A percentile compares a stretch with the other conserved stretches of the same genome.
Conservation (phyloP, 148 eudicot genomes). For the Vaccinium vitisidaea region DNA sequence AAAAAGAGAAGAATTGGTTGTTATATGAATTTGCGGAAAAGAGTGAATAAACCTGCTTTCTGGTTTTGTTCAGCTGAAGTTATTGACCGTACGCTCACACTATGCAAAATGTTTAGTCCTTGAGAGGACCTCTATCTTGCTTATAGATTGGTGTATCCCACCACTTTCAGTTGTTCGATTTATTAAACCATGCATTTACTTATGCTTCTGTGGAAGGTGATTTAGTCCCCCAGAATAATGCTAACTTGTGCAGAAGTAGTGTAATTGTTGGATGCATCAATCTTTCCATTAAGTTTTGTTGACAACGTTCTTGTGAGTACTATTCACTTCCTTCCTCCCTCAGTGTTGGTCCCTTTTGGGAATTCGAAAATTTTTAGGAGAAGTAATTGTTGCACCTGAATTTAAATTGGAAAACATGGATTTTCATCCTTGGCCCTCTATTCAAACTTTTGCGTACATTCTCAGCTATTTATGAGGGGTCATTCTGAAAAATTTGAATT, state of each 20-base stretch:
- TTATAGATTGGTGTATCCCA: background rate
- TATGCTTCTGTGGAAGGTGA: background rate
- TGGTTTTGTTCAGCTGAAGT: background rate
- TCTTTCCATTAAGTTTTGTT: background rate
- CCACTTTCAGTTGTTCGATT: slow-evolving; percentile 1
- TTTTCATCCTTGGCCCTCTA: background rate
- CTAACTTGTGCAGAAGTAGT: background rate
- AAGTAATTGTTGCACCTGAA: background rate
- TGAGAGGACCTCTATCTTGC: slow-evolving; percentile 1
- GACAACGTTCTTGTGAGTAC: background rate
- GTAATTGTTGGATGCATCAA: background rate
- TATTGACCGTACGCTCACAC: background rate
- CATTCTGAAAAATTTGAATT: background rate
- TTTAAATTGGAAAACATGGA: background rate
- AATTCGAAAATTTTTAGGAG: background rate
- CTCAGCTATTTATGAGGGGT: slow-evolving; percentile 1
- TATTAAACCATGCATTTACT: background rate
- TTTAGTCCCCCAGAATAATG: background rate
- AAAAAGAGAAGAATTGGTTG: background rate
- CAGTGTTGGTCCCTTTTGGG: background rate
- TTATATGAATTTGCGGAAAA: background rate
- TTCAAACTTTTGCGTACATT: background rate
- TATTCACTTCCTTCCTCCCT: background rate
- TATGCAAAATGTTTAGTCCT: background rate
- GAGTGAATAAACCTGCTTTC: background rate